phyloP scores from a whole-genome alignment of 2,329 filamentous ascomycete genomes.

The Penicillium sp. region DNA sequence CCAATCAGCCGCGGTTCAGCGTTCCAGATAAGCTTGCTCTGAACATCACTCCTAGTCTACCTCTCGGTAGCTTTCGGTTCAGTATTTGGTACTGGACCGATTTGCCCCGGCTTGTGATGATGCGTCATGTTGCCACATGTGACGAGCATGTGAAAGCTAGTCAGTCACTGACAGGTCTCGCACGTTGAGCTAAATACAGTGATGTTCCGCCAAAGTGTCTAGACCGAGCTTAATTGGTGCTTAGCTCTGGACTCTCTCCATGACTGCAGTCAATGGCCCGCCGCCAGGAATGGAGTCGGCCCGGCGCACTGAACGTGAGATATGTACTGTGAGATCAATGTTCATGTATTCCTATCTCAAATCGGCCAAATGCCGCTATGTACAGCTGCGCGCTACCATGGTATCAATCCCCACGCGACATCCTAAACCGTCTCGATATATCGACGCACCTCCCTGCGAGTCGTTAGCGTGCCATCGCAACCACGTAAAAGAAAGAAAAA shows the following conservation, averaged over 20 bases:
- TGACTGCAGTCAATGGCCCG: neutral
- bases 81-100: slow-evolving; percentile 1
- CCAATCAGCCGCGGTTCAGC: slow-evolving; percentile 22
- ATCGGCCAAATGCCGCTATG: neutral
- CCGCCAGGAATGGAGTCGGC: neutral
- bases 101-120: slow-evolving; percentile 16
- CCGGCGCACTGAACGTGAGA: neutral
- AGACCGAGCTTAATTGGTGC: neutral
- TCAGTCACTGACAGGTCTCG: neutral
- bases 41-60: neutral
- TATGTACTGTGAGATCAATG: neutral
- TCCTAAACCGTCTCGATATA: slow-evolving; percentile 72
- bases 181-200: neutral
- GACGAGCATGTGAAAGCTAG: slow-evolving; percentile 1
- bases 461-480: slow-evolving; percentile 15
- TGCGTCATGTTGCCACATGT: slow-evolving; percentile 15
- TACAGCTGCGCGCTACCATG: neutral
- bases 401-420: neutral
- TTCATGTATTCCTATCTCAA: neutral
- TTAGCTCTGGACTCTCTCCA: neutral
- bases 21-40: neutral
- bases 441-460: slow-evolving; percentile 66
- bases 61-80: slow-evolving; percentile 1
- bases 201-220: neutral
- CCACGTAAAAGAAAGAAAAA: slow-evolving; percentile 1